phyloP scores from a whole-genome alignment of 371 early-diverging fungal genomes.

The Rhizopus stolonifer region DNA sequence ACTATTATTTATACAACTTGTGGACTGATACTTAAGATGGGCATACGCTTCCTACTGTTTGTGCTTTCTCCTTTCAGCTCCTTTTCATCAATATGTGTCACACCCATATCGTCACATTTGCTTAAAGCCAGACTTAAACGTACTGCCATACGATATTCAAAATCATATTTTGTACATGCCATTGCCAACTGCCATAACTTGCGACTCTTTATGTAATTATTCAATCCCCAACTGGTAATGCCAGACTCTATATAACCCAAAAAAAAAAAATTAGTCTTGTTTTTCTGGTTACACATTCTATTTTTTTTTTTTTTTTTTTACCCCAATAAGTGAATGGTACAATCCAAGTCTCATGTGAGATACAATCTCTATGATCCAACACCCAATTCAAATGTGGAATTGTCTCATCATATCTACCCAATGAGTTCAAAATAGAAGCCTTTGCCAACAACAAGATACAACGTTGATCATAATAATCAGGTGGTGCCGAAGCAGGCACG shows the following conservation, averaged over 20 bases:
- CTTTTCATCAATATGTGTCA: slow-evolving; percentile 27
- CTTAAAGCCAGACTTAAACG: slow-evolving; percentile 42
- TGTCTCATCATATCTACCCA: slow-evolving; percentile 38
- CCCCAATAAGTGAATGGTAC: slow-evolving; percentile 70
- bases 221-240: slow-evolving; percentile 55
- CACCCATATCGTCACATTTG: slow-evolving; percentile 46
- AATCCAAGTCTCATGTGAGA: slow-evolving; percentile 58
- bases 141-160: slow-evolving; percentile 60
- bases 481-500: slow-evolving; percentile 41
- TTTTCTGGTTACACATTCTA: neutral
- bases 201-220: slow-evolving; percentile 44
- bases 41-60: slow-evolving; percentile 49
- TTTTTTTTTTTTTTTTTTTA: slow-evolving; percentile 17
- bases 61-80: slow-evolving; percentile 33
- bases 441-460: slow-evolving; percentile 41
- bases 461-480: slow-evolving; percentile 51
- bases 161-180: slow-evolving; percentile 57
- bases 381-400: slow-evolving; percentile 61
- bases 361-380: slow-evolving; percentile 49
- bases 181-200: slow-evolving; percentile 56
- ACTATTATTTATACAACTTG: neutral
- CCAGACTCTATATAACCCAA: slow-evolving; percentile 52
- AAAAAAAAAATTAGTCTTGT: neutral
- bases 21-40: slow-evolving; percentile 13
- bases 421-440: slow-evolving; percentile 42